phyloP scores from a whole-genome alignment of 495 filamentous ascomycete genomes.

The Terfezia claveryi region DNA sequence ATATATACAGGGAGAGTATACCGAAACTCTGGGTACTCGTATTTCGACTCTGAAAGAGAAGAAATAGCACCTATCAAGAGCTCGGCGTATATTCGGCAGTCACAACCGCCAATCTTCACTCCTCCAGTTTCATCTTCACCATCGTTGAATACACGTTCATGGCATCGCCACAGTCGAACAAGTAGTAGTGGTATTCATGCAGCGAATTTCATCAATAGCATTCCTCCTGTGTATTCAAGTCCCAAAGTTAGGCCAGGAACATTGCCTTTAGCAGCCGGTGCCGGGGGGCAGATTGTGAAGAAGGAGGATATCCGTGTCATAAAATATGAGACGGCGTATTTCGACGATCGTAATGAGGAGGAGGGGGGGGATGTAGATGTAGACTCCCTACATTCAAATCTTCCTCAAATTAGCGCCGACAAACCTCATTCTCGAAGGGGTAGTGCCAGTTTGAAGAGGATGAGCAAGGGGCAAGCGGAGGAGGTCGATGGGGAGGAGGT shows the following conservation, averaged over 20 bases:
- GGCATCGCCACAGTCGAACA: not conserved
- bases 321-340: not conserved
- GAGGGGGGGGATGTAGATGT: not conserved
- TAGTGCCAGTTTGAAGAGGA: not conserved
- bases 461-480: not conserved
- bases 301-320: not conserved
- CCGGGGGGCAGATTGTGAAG: not conserved
- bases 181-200: not conserved
- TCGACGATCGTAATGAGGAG: not conserved
- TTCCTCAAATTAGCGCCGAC: no score
- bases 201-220: not conserved
- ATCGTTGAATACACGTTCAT: no score
- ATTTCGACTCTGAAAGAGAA: not conserved
- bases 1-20: no score
- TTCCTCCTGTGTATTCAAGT: not conserved
- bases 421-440: no score
- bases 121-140: no score
- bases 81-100: no score
- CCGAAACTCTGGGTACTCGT: not conserved
- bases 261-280: not conserved
- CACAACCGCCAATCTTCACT: no score
- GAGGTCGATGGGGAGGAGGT: not conserved
- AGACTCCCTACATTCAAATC: not conserved
- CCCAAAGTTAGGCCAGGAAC: not conserved
- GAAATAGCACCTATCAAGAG: no score